Evolutionary conservation across 371 early-diverging fungal genomes (phyloP).

Genomic region (Blakeslea trispora): DNA sequence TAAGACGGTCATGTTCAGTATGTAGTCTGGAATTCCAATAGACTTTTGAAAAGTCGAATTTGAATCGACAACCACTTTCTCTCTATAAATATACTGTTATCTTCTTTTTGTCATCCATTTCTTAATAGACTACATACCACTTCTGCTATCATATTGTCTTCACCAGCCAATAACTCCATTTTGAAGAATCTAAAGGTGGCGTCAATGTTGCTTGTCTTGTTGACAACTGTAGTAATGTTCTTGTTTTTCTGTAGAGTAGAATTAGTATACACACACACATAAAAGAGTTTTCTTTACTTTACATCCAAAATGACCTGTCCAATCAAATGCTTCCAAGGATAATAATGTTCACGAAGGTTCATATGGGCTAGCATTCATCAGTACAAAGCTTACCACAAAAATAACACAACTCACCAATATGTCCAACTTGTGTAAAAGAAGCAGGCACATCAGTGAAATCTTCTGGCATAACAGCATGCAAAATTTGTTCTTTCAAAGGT

Average conservation of each 20-base stretch:
- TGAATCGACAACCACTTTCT: constrained; percentile 91
- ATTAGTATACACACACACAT: background rate
- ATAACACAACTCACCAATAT: constrained; percentile 70
- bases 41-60: constrained; percentile 96
- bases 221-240: constrained; percentile 91
- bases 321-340: constrained; percentile 88
- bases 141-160: constrained; percentile 81
- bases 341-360: constrained; percentile 89
- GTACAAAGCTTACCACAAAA: background rate
- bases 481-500: constrained; percentile 72
- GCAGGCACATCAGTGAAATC: constrained; percentile 77
- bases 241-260: constrained; percentile 75
- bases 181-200: constrained; percentile 94
- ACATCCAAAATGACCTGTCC: constrained; percentile 95
- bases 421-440: constrained; percentile 93
- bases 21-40: constrained; percentile 99
- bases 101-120: no score
- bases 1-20: constrained; percentile 92
- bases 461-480: constrained; percentile 90
- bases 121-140: no score
- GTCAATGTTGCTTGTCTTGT: constrained; percentile 94
- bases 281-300: no score
- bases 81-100: constrained; percentile 46
- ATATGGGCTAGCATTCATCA: constrained; percentile 73
- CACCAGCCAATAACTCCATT: constrained; percentile 96